Base-by-base conservation (phyloP, 805 yeast genomes). In the Kodamaea nitidulidarum region DNA sequence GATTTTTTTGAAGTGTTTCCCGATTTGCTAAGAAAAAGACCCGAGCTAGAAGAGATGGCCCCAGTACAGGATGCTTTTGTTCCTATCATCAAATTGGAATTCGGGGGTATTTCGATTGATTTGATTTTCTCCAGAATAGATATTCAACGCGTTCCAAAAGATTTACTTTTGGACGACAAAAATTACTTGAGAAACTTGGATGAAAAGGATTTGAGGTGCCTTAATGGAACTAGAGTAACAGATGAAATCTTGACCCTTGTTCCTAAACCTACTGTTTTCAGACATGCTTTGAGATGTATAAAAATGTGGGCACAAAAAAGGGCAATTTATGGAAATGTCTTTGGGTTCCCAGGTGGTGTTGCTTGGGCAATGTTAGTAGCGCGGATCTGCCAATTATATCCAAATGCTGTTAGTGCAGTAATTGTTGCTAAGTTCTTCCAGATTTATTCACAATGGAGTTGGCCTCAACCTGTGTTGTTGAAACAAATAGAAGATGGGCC, bases 291-390 rank as follows among this genome's bases (percentile, higher is more conserved):
- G 42, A 71, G 98, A 47, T 90, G 95, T 11, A 85, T 93, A 47
- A 93, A 93, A 61, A 71, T 93, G 54, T 93, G 98, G 98, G 98
- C 98, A 0, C 91, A 88, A 56, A 78, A 88, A 53, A 74, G 98
- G 36, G 98, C 96, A 0, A 78, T 93, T 11, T 93, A 93, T 63
- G 97, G 87, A 5, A 93, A 93, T 56, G 84, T 93, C 32, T 87
- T 84, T 73, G 98, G 98, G 0, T 93, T 91, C 63, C 98, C 98
- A 1, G 98, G 98, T 54, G 98, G 98, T 61, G 98, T 93, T 35
- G 98, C 98, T 1, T 93, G 98, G 98, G 98, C 98, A 1, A 93
- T 93, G 97, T 62, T 93, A 29, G 97, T 90, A n/a, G 98, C 98
- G 1, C 74, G 98, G 52, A 88, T 93, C 20, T 93, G 98, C 61